phyloP scores from a whole-genome alignment of 2,329 filamentous ascomycete genomes.

The Penicillium sp. region DNA sequence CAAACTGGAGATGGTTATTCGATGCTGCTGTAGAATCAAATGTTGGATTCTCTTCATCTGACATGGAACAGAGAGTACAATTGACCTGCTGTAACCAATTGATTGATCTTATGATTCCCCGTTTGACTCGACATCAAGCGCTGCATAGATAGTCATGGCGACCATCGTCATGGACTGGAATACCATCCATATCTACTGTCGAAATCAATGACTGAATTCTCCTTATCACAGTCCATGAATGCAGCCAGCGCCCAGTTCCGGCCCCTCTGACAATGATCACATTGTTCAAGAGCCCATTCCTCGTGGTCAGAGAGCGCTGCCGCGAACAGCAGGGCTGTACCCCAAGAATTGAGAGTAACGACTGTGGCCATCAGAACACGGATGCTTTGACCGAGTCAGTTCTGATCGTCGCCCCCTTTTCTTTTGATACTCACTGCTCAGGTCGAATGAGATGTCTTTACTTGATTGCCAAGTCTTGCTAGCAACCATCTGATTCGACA shows the following conservation, averaged over 20 bases:
- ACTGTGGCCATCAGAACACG: conserved; percentile 9
- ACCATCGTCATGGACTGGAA: not conserved
- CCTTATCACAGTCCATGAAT: not conserved
- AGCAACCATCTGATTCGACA: conserved; percentile 10
- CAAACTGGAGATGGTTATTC: not conserved
- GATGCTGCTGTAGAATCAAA: not conserved
- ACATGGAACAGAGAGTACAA: not conserved
- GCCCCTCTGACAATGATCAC: conserved; percentile 8
- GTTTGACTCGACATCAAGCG: not conserved
- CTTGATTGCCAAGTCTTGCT: not conserved
- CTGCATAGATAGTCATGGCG: not conserved
- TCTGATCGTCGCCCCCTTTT: not conserved
- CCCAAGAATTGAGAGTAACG: not conserved
- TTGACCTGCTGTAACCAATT: not conserved
- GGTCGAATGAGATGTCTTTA: not conserved
- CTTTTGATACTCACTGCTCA: not conserved
- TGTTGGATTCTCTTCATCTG: not conserved
- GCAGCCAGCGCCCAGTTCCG: not conserved
- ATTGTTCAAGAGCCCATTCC: conserved; percentile 9
- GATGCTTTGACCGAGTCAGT: not conserved
- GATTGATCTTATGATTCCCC: not conserved
- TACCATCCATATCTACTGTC: not conserved
- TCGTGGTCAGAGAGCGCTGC: conserved; percentile 9
- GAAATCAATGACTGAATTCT: not conserved
- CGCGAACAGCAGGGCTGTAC: conserved; percentile 5